Conservation (phyloP, 441 rosid genomes). For the Populus hybrid region DNA sequence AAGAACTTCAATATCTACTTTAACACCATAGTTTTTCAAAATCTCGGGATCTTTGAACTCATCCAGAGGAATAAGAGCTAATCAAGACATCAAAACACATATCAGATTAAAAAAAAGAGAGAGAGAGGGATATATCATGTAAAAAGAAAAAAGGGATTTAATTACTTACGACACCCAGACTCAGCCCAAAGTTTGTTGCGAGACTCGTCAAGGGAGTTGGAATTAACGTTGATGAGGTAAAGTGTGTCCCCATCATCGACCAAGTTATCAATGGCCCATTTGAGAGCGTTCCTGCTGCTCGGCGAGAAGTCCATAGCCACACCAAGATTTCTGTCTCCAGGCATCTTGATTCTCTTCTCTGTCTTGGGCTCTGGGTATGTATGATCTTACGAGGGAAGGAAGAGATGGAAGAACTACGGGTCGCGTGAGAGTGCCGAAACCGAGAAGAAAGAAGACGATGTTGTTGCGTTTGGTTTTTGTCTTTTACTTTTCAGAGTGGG, state of each 20-base stretch:
- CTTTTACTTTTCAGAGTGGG: background rate
- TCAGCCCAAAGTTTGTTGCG: slow-evolving; percentile 49
- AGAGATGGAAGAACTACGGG: background rate
- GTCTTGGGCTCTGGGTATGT: background rate
- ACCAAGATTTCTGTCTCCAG: slow-evolving; percentile 60
- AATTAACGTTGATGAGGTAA: slow-evolving; percentile 61
- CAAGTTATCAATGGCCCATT: slow-evolving; percentile 79
- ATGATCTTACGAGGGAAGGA: background rate
- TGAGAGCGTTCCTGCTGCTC: slow-evolving; percentile 84
- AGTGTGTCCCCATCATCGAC: slow-evolving; percentile 67
- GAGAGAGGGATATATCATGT: background rate
- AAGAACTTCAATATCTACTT: slow-evolving; percentile 58
- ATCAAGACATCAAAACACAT: background rate
- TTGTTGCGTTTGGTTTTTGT: no score
- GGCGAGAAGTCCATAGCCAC: slow-evolving; percentile 87
- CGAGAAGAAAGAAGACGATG: no score
- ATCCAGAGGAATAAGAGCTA: slow-evolving; percentile 79
- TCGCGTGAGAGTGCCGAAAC: background rate
- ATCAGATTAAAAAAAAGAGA: background rate
- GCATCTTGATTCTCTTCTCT: slow-evolving; percentile 34
- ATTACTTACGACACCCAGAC: slow-evolving; percentile 71
- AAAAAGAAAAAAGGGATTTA: background rate
- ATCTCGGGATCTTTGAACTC: slow-evolving; percentile 77
- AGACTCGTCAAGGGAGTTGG: slow-evolving; percentile 40
- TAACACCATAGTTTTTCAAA: slow-evolving; percentile 54